Evolutionary conservation across 2,329 filamentous ascomycete genomes (phyloP), one percentile per base, ranked within the genome.

Genomic region (Colletotrichum sp.): DNA sequence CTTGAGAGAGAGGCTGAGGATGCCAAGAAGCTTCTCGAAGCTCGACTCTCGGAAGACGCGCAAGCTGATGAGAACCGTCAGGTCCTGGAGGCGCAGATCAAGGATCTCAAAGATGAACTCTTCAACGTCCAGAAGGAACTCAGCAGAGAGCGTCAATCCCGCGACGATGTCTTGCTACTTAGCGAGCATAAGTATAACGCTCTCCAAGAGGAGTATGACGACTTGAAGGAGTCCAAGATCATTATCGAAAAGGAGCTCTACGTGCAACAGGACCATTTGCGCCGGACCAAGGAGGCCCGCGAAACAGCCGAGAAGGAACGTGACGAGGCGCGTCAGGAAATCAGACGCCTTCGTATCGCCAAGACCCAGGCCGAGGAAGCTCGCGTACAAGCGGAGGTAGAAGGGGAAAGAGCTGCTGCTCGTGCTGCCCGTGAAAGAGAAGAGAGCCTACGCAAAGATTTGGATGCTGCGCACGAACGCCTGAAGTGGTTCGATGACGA

Each of bases 241-340:
- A 98, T 93, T 63, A 98, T 99, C 78, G 96, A 99, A 84, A 99
- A 98, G 84, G 96, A 99, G 84, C 93, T 99, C 83, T 99, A 99
- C 83, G 94, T 95, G 7, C 96, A 99, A 82, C 96, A 98, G 83
- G 96, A 99, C 82, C 94, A 95, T 13, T 90, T 98, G 61, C 93
- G 97, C 48, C 92, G 96, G 71, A 95, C 96, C 13, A 95, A 94
- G 79, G 96, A 98, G 83, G 94, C 95, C 63, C 92, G 95, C 36
- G 90, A 93, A 7, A 91, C 92, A 7, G 95, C 95, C 1, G 96
- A 99, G 82, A 92, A 94, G 78, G 95, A 98, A 81, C 94, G 96
- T 4, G 97, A 98, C 81, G 95, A 98, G 71, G 94, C 97, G 59
- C 95, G 98, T 74, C 90, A 92, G 43, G 96, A 99, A 82, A 93